phyloP scores from a whole-genome alignment of 2,329 filamentous ascomycete genomes.

The Rugonectria rugulosa region DNA sequence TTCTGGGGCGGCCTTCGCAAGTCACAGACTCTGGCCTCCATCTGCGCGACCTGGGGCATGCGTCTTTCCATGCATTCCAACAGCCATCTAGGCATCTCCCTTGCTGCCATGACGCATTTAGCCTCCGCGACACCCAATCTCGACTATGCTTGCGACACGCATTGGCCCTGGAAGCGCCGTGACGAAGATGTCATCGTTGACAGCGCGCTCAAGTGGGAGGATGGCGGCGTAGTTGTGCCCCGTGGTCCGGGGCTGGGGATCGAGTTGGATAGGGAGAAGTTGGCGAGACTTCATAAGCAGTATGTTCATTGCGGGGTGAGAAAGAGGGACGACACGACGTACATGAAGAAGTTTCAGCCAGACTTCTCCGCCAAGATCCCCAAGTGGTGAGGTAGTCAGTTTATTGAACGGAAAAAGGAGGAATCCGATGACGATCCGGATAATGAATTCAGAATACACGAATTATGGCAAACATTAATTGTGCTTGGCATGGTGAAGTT shows the following conservation, averaged over 20 bases:
- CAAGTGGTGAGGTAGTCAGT: conserved; percentile 45
- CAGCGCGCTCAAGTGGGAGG: conserved; percentile 46
- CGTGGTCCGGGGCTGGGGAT: conserved; percentile 45
- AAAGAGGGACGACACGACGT: conserved; percentile 48
- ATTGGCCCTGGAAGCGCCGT: conserved; percentile 54
- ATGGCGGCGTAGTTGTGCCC: conserved; percentile 47
- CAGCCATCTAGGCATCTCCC: conserved; percentile 51
- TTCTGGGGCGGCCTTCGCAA: conserved; percentile 53
- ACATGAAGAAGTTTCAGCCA: conserved; percentile 46
- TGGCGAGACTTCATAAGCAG: conserved; percentile 46
- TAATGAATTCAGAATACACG: too few relatives aligned
- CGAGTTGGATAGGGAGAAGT: conserved; percentile 47
- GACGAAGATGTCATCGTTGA: conserved; percentile 51
- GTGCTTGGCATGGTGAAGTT: too few relatives aligned
- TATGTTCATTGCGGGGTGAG: conserved; percentile 48
- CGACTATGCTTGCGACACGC: conserved; percentile 53
- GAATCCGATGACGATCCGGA: too few relatives aligned
- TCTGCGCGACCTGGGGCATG: conserved; percentile 50
- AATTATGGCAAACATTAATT: too few relatives aligned
- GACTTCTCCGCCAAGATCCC: conserved; percentile 45
- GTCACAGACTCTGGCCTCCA: conserved; percentile 48
- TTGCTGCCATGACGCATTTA: conserved; percentile 53
- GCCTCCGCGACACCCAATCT: conserved; percentile 50
- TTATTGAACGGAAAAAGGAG: too few relatives aligned
- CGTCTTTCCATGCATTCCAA: conserved; percentile 54